Base-by-base conservation (phyloP, 805 yeast genomes). In the Metschnikowia henanensis region DNA sequence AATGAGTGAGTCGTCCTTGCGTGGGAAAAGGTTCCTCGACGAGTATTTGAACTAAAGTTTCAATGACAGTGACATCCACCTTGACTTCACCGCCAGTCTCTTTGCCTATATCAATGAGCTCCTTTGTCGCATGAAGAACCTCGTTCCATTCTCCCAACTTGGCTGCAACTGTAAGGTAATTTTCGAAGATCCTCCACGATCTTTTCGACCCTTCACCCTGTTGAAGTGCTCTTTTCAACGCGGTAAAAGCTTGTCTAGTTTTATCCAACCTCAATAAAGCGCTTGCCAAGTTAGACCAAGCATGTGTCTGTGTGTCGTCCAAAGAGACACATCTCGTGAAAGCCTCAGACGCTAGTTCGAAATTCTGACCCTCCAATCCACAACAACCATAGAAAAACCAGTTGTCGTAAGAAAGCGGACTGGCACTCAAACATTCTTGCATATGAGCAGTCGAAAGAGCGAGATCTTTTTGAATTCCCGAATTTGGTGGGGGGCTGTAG, bases 331-430 rank as follows among this genome's bases (percentile, higher is more conserved):
- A 89, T 56, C 97, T 74, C 0, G 96, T 84, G 60, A 94, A 91
- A 0, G 97, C 97, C 59, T 87, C 95, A 0, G 95, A 83, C 0
- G 97, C 96, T 34, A 86, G 64, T 19, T 82, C 85, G 67, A 76
- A 87, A 53, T 84, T 80, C 6, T 68, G 74, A 12, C 80, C 63
- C 58, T 89, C 96, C 38, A 94, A 69, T 0, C 95, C 96, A 43
- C 91, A 71, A 59, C 96, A 88, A 5, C 98, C 98, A 58, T 91
- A 90, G 56, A 90, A 80, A 60, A 83, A 92, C 96, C 98, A 90
- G 28, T 92, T 85, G 16, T 85, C 87, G 53, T 77, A 81, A 55
- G 77, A 79, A 41, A 88, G 68, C 8, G 97, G 94, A 59, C 84
- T 84, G 21, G 81, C 80, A 18, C 75, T 68, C 46, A 92, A 70